Evolutionary conservation across 176 grass and related monocot species (phyloP).

Genomic region (Themeda triandra): DNA sequence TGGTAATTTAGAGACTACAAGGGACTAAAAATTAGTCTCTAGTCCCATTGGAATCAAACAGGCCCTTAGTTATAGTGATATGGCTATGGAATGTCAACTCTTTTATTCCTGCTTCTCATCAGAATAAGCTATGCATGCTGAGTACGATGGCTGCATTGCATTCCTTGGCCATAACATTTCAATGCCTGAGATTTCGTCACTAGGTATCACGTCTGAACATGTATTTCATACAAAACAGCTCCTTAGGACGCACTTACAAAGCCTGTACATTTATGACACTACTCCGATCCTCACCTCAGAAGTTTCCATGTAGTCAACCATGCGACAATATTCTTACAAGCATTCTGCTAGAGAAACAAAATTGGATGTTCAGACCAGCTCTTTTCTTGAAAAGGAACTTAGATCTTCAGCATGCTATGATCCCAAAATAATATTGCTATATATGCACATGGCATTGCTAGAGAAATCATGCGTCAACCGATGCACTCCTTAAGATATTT

Average conservation of each 20-base stretch:
- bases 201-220: background rate
- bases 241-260: background rate
- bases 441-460: background rate
- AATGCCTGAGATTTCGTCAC: background rate
- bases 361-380: background rate
- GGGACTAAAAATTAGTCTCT: too few species aligned
- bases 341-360: background rate
- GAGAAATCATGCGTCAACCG: slow-evolving; percentile 6
- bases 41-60: too few species aligned
- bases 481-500: background rate
- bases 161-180: background rate
- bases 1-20: too few species aligned
- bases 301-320: background rate
- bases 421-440: background rate
- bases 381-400: background rate
- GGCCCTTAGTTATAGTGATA: background rate
- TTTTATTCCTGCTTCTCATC: background rate
- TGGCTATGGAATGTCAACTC: background rate
- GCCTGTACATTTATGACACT: background rate
- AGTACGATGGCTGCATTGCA: background rate
- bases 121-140: background rate
- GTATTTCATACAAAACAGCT: background rate
- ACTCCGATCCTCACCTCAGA: background rate
- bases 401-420: slow-evolving; percentile 11
- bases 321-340: background rate